phyloP scores from a whole-genome alignment of 2,329 filamentous ascomycete genomes.

The Aspergillus sp. region DNA sequence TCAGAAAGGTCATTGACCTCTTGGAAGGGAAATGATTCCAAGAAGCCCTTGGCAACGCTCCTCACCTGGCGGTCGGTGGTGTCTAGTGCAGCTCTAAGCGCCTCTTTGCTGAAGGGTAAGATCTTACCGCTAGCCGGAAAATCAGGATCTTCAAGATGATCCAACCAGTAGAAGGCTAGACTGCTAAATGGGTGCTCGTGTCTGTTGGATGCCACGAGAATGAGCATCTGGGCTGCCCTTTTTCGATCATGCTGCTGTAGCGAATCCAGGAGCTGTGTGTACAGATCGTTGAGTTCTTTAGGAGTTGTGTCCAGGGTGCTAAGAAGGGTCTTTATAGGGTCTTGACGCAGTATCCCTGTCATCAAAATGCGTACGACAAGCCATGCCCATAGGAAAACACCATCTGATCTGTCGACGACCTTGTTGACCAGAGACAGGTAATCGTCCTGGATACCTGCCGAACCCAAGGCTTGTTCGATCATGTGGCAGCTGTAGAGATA shows the following conservation, averaged over 20 bases:
- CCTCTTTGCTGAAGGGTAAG: no score
- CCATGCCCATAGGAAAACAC: slow-evolving; percentile 2
- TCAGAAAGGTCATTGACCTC: no score
- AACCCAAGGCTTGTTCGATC: neutral
- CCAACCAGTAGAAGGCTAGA: no score
- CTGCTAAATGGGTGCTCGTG: no score
- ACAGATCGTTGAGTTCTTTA: neutral
- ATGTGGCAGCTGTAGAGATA: neutral
- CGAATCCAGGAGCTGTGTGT: neutral
- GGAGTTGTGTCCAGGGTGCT: neutral
- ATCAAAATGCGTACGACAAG: neutral
- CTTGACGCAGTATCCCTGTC: neutral
- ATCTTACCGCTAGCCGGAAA: neutral
- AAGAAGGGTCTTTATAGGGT: neutral
- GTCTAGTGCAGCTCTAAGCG: neutral
- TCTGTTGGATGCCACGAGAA: neutral
- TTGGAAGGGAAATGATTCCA: neutral
- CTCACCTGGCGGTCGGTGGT: neutral
- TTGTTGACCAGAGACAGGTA: neutral
- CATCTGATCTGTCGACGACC: neutral
- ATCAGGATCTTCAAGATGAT: no score
- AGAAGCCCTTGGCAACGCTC: neutral
- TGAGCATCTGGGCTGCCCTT: neutral
- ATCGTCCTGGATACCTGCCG: neutral
- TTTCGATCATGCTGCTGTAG: neutral